Evolutionary conservation across 805 yeast genomes (phyloP).

Genomic region (Yarrowia deformans): DNA sequence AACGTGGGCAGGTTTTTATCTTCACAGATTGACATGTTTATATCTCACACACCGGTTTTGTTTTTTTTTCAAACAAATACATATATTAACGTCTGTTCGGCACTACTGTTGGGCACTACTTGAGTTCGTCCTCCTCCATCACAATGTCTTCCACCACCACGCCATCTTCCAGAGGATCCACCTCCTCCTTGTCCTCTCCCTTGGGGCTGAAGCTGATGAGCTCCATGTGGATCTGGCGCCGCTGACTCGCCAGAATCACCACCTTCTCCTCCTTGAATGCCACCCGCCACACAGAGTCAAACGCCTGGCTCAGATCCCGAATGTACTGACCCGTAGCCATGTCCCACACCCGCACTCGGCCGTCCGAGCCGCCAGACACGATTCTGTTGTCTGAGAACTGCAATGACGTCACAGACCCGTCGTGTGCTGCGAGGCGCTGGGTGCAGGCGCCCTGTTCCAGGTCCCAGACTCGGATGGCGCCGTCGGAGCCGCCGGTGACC

Average conservation of each 20-base stretch:
- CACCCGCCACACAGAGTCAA: slow-evolving; percentile 54
- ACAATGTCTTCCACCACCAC: slow-evolving; percentile 16
- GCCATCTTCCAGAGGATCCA: slow-evolving; percentile 22
- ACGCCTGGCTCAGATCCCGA: slow-evolving; percentile 50
- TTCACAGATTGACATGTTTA: too few species aligned
- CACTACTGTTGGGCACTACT: slow-evolving; percentile 6
- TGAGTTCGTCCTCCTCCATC: slow-evolving; percentile 9
- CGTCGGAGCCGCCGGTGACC: slow-evolving; percentile 87
- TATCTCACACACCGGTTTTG: too few species aligned
- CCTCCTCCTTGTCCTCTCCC: slow-evolving; percentile 34
- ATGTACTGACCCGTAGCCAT: slow-evolving; percentile 52
- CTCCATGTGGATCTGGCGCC: slow-evolving; percentile 50
- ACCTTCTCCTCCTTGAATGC: slow-evolving; percentile 53
- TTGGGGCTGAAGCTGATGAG: slow-evolving; percentile 51
- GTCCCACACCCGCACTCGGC: slow-evolving; percentile 55
- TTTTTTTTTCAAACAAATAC: too few species aligned
- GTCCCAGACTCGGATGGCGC: slow-evolving; percentile 83
- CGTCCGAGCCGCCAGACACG: slow-evolving; percentile 56
- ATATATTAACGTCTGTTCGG: slow-evolving; percentile 15
- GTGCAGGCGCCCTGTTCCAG: slow-evolving; percentile 80
- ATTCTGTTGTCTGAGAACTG: slow-evolving; percentile 53
- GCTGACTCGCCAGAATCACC: slow-evolving; percentile 51
- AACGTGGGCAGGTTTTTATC: too few species aligned
- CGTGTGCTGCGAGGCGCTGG: slow-evolving; percentile 61
- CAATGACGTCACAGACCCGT: slow-evolving; percentile 54